A percentile compares a stretch with the other conserved stretches of the same genome.
These are phyloP conservation scores for Chalara sp. DNA, from an alignment of 2,329 filamentous ascomycete species.

Conservation along the genomic window DNA sequence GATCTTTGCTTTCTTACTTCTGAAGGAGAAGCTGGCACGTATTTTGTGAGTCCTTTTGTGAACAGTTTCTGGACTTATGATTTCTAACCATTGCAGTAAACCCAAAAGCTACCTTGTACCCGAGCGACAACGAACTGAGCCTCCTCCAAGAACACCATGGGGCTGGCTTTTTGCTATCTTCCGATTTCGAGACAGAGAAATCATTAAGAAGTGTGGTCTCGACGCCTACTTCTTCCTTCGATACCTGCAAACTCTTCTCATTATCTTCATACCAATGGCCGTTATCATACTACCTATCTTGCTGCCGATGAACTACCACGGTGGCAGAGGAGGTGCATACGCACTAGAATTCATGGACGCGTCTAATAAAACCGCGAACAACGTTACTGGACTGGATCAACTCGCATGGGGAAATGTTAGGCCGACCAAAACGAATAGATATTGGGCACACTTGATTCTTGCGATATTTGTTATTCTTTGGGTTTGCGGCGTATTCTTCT, in stretches of 20 bases:
- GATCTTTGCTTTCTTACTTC: constrained; percentile 63
- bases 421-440: constrained; percentile 55
- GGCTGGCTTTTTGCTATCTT: constrained; percentile 51
- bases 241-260: constrained; percentile 76
- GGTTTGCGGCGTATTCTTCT: constrained; percentile 81
- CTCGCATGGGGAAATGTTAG: constrained; percentile 85
- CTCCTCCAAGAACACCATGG: constrained; percentile 54
- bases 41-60: constrained; percentile 61
- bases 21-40: constrained; percentile 71
- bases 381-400: constrained; percentile 61
- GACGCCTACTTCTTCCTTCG: constrained; percentile 97
- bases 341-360: constrained; percentile 26
- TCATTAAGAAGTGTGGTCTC: constrained; percentile 91
- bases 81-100: constrained; percentile 43
- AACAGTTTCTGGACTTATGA: too few species aligned
- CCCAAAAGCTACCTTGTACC: constrained; percentile 82
- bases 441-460: constrained; percentile 79
- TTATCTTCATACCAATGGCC: constrained; percentile 85
- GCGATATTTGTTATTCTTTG: constrained; percentile 73
- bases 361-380: constrained; percentile 15
- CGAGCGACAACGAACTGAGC: constrained; percentile 73
- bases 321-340: constrained; percentile 50
- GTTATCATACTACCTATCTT: constrained; percentile 75
- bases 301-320: constrained; percentile 74
- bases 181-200: constrained; percentile 65